phyloP scores from a whole-genome alignment of 345 rosid genomes.

The Ailanthus altissimus region DNA sequence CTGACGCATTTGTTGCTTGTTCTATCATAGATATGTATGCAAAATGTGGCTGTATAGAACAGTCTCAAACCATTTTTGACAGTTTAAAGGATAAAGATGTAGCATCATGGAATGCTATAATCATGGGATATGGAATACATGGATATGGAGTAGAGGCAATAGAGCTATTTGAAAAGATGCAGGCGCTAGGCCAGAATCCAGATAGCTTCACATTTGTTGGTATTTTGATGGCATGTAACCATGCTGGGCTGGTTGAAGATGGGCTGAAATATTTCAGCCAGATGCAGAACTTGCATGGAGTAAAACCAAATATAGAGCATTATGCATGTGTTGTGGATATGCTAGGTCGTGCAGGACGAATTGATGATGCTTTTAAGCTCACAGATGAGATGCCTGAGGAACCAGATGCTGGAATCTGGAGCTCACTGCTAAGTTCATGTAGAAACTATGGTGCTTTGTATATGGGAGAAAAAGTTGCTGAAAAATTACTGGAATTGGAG shows the following conservation, averaged over 20 bases:
- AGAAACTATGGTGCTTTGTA: conserved; percentile 45
- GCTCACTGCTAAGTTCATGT: conserved; percentile 70
- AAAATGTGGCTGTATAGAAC: conserved; percentile 54
- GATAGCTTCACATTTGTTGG: conserved; percentile 61
- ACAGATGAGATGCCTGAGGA: conserved; percentile 55
- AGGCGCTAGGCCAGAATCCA: conserved; percentile 40
- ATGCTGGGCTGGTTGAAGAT: conserved; percentile 51
- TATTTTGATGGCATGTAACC: conserved; percentile 62
- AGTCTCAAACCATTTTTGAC: conserved; percentile 44
- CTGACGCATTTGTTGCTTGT: conserved; percentile 45
- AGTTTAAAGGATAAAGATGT: conserved; percentile 38
- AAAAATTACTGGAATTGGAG: conserved; percentile 51
- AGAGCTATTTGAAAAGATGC: conserved; percentile 62
- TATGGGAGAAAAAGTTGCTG: conserved; percentile 55
- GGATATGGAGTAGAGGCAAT: conserved; percentile 57
- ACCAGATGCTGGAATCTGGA: conserved; percentile 63
- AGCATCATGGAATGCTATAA: conserved; percentile 63
- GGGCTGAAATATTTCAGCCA: conserved; percentile 54
- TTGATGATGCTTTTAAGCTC: conserved; percentile 51
- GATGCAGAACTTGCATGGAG: conserved; percentile 38
- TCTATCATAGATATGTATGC: conserved; percentile 70
- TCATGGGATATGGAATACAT: conserved; percentile 64
- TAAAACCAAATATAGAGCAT: conserved; percentile 62
- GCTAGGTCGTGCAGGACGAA: conserved; percentile 63
- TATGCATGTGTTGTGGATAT: conserved; percentile 74